Evolutionary conservation across 257 asterid species (phyloP), one percentile per base, ranked within the genome.

Genomic region (Solanum okadae): DNA sequence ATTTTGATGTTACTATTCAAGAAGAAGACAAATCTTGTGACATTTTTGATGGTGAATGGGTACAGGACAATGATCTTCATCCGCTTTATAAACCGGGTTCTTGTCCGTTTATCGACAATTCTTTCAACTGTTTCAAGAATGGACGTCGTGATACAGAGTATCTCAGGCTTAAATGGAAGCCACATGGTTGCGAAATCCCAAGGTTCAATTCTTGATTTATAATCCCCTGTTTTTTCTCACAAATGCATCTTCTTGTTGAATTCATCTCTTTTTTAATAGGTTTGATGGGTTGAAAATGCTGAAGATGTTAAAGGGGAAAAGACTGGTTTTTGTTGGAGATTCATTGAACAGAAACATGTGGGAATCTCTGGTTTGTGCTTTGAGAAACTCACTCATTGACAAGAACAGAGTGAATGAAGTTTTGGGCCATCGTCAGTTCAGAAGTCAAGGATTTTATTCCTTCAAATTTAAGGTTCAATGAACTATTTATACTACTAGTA

Each of bases 271-370:
- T 6, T 56, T 20, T 56, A 56, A 56, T 0, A 56, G 65, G 65
- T 95, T 94, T 87, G 89, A 92, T 87, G 96, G 93, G 38, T 63
- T 86, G 88, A 90, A 91, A 90, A 93, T 94, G 96, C 85, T 94
- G 93, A 67, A 91, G 77, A 83, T 94, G 86, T 86, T 95, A 49
- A 91, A 70, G 16, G 97, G 95, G 61, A 93, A 95, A 85, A 90
- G 92, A 29, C 23, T 94, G 91, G 95, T 89, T 27, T 95, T 92
- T 81, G 96, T 95, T 4, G 98, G 98, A 16, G 98, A 95, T 89
- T 95, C 97, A 1, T 84, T 95, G 38, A 94, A 95, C 83, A 90
- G 96, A 65, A 94, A 95, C 88, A 95, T 93, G 95, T 95, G 96
- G 97, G 96, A 95, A 61, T 93, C 95, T 0, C 84, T 94, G 73